Evolutionary conservation across 2,329 filamentous ascomycete species (phyloP).

Genomic region (Aspergillus costaricaensis): DNA sequence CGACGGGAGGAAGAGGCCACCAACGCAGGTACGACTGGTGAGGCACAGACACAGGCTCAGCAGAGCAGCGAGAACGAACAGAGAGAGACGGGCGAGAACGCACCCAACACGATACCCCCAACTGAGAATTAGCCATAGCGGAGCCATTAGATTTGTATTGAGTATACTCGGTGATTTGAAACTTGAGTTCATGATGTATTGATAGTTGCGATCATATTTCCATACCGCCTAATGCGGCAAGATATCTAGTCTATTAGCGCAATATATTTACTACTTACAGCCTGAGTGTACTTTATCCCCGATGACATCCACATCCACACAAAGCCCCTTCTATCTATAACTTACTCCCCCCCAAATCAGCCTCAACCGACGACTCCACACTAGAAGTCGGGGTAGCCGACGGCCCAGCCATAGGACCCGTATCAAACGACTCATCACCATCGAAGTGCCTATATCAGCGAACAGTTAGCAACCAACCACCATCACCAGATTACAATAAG

Average conservation of each 20-base stretch:
- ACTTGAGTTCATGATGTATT: background rate
- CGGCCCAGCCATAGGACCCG: conserved; percentile 31
- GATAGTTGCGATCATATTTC: background rate
- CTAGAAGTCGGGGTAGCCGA: conserved; percentile 21
- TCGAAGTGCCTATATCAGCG: conserved; percentile 43
- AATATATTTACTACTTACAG: too few relatives aligned
- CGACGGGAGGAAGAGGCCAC: conserved; percentile 23
- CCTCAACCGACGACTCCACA: conserved; percentile 3
- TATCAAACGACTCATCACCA: conserved; percentile 50
- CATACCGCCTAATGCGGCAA: background rate
- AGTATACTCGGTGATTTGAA: conserved; percentile 2
- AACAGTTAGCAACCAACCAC: background rate
- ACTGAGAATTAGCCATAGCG: conserved; percentile 6
- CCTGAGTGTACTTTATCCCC: too few relatives aligned
- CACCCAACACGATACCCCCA: conserved; percentile 18
- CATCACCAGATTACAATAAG: too few relatives aligned
- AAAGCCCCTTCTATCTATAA: conserved; percentile 13
- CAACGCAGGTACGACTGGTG: conserved; percentile 9
- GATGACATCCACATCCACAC: too few relatives aligned
- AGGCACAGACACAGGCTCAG: conserved; percentile 13
- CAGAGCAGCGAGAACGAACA: background rate
- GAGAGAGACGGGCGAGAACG: conserved; percentile 4
- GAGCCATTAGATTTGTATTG: background rate
- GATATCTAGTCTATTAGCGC: conserved; percentile 9
- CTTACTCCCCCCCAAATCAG: conserved; percentile 20